Conservation (phyloP, 768 basidiomycete genomes). For the Trametes gibbosa region DNA sequence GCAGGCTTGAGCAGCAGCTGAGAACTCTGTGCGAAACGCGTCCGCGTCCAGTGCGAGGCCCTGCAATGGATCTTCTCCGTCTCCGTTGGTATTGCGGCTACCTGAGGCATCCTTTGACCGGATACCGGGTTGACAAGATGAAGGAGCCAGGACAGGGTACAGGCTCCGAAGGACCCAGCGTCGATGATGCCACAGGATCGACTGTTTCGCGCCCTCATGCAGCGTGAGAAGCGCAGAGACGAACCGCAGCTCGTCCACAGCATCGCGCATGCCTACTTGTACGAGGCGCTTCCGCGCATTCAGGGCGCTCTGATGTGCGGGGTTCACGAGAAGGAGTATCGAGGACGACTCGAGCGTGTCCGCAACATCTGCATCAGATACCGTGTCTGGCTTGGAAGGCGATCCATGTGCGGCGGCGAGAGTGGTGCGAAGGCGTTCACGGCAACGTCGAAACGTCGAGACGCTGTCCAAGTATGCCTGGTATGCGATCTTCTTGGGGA, state of each 20-base stretch:
- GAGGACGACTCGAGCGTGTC: conserved; percentile 35
- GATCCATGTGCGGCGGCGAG: not conserved
- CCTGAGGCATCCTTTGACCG: not conserved
- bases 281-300: conserved; percentile 59
- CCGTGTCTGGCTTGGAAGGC: conserved; percentile 21
- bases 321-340: conserved; percentile 61
- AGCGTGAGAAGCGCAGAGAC: conserved; percentile 48
- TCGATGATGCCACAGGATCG: conserved; percentile 68
- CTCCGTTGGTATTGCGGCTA: not conserved
- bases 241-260: conserved; percentile 46
- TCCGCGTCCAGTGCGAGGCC: conserved; percentile 31
- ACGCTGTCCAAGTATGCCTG: conserved; percentile 48
- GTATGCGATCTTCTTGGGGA: conserved; percentile 58
- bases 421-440: not conserved
- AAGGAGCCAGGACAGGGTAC: conserved; percentile 17
- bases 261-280: conserved; percentile 33
- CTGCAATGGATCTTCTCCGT: conserved; percentile 20
- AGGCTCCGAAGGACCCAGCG: conserved; percentile 54
- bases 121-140: not conserved
- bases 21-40: conserved; percentile 46
- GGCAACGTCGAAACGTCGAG: conserved; percentile 23
- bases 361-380: not conserved
- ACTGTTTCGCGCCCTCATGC: conserved; percentile 59
- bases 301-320: conserved; percentile 67
- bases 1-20: conserved; percentile 47